Conservation (phyloP, 1,139 yeast genomes). For the Hyphopichia khmerensis region DNA sequence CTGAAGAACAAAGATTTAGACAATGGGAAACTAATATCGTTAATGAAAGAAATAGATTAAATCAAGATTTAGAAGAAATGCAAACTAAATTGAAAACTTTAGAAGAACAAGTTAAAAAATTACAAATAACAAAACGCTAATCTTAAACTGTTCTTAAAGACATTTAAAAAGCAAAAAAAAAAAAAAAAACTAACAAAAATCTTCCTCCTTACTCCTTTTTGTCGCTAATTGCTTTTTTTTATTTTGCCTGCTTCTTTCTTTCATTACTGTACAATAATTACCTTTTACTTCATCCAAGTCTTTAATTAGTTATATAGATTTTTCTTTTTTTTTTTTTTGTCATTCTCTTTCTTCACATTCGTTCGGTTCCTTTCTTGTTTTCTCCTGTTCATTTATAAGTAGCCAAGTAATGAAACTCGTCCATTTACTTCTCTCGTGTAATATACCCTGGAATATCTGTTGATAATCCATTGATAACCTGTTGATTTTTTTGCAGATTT, state of each 20-base stretch:
- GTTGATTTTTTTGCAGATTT: too few species aligned
- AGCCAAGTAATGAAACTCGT: too few species aligned
- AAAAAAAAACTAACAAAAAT: too few species aligned
- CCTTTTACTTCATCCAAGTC: not conserved
- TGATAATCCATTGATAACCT: too few species aligned
- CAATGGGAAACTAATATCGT: constrained; percentile 98
- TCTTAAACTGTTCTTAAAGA: not conserved
- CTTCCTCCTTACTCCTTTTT: too few species aligned
- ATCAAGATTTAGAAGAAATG: constrained; percentile 89
- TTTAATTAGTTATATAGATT: not conserved
- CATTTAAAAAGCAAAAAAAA: too few species aligned
- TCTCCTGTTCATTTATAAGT: not conserved
- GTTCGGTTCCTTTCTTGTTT: not conserved
- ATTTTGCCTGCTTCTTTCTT: not conserved
- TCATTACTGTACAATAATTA: not conserved
- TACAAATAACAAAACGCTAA: constrained; percentile 53
- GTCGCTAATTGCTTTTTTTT: too few species aligned
- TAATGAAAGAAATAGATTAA: constrained; percentile 89
- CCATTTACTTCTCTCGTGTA: too few species aligned
- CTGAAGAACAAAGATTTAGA: constrained; percentile 94
- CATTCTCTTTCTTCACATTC: not conserved
- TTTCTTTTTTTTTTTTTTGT: not conserved
- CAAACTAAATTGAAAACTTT: constrained; percentile 69
- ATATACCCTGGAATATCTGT: too few species aligned
- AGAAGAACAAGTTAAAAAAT: constrained; percentile 70